Evolutionary conservation across 2,329 filamentous ascomycete genomes (phyloP).

Genomic region (Colletotrichum sp.): DNA sequence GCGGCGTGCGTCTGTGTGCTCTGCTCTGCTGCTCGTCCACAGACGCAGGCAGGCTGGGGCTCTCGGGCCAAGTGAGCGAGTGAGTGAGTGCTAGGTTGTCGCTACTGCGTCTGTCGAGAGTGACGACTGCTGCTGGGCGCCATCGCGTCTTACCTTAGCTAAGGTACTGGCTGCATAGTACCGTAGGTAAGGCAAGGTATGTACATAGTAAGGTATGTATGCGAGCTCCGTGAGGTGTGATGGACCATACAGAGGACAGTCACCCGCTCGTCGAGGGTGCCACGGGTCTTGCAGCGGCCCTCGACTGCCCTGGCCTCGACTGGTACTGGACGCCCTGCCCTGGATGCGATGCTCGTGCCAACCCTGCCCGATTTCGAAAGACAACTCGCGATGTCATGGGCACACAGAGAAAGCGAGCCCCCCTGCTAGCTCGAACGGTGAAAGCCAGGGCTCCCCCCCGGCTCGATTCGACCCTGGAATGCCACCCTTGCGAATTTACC

Average conservation of each 20-base stretch:
- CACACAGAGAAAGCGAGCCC: neutral
- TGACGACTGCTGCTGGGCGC: neutral
- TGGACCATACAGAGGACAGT: neutral
- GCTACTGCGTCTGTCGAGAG: neutral
- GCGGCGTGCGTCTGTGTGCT: neutral
- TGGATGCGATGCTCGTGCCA: neutral
- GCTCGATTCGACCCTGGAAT: neutral
- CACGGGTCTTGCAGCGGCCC: neutral
- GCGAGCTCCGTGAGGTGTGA: neutral
- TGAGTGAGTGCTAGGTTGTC: neutral
- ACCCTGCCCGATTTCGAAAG: neutral
- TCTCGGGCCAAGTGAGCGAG: neutral
- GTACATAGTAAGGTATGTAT: too few species aligned
- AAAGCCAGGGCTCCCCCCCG: neutral
- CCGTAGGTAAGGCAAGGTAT: too few species aligned
- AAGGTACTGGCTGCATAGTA: neutral
- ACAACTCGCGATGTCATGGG: neutral
- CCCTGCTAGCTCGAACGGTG: conserved; percentile 16
- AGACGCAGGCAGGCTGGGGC: neutral
- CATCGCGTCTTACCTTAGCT: neutral
- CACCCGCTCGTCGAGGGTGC: neutral
- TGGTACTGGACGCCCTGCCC: too few species aligned
- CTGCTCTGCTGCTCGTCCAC: neutral
- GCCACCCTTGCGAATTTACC: conserved; percentile 5
- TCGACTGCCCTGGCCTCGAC: neutral